These are phyloP conservation scores for Plenodomus lindquistii DNA, from an alignment of 2,329 filamentous ascomycete genomes.

Conservation along the genomic window DNA sequence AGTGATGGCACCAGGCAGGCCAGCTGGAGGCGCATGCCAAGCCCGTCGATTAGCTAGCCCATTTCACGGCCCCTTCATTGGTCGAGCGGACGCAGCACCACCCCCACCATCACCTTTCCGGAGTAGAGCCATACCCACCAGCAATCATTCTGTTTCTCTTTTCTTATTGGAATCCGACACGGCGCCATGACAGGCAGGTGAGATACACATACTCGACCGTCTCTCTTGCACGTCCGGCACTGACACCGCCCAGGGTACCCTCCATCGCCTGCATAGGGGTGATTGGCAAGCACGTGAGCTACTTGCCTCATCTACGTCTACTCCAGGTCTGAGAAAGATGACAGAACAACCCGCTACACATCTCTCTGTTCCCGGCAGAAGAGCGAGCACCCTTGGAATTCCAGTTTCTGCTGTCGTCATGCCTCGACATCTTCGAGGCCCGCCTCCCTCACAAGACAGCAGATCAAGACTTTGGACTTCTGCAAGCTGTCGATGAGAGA, in stretches of 20 bases:
- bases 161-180: neutral
- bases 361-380: conserved; percentile 81
- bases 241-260: conserved; percentile 45
- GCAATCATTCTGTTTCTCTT: no score
- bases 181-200: conserved; percentile 5
- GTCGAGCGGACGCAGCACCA: conserved; percentile 14
- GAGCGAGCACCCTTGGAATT: conserved; percentile 82
- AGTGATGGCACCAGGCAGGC: neutral
- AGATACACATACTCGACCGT: neutral
- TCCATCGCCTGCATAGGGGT: conserved; percentile 92
- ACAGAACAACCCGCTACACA: conserved; percentile 94
- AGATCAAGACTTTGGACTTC: conserved; percentile 84
- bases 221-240: neutral
- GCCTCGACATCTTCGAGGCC: conserved; percentile 91
- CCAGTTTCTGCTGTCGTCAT: conserved; percentile 86
- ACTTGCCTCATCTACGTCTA: conserved; percentile 4
- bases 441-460: conserved; percentile 72
- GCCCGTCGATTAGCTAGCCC: conserved; percentile 32
- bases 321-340: conserved; percentile 6
- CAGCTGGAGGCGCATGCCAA: neutral
- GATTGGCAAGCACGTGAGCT: conserved; percentile 83
- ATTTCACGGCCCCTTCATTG: conserved; percentile 39
- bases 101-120: conserved; percentile 28
- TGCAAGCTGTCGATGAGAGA: conserved; percentile 92
- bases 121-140: neutral